phyloP scores from a whole-genome alignment of 352 stramenopile species.

The Phytophthora europaea region DNA sequence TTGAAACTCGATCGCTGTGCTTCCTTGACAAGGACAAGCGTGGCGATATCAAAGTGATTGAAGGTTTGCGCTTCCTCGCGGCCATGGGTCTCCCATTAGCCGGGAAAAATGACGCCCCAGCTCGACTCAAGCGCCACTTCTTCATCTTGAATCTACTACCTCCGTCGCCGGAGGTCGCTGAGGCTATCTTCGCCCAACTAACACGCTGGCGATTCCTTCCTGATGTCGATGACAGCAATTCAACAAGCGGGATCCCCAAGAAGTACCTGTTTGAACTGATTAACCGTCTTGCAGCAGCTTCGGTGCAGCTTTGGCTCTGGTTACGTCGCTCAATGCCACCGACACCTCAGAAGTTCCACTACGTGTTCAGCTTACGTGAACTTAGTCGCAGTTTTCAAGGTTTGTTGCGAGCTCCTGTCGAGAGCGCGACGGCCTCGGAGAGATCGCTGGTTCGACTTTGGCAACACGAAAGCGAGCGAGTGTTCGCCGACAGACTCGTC shows the following conservation, averaged over 20 bases:
- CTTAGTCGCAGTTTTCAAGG: conserved; percentile 85
- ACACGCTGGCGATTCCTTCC: conserved; percentile 60
- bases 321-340: conserved; percentile 74
- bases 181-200: conserved; percentile 91
- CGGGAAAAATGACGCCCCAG: conserved; percentile 89
- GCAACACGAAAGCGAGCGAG: conserved; percentile 87
- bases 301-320: conserved; percentile 78
- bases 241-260: conserved; percentile 21
- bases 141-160: conserved; percentile 89
- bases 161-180: conserved; percentile 78
- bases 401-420: conserved; percentile 66
- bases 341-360: conserved; percentile 86
- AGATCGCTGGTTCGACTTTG: conserved; percentile 75
- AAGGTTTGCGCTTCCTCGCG: conserved; percentile 74
- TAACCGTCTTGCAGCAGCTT: conserved; percentile 51
- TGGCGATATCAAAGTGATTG: conserved; percentile 81
- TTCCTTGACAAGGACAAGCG: conserved; percentile 90
- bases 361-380: conserved; percentile 85
- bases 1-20: conserved; percentile 74
- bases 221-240: conserved; percentile 22
- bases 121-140: conserved; percentile 92
- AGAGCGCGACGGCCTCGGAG: conserved; percentile 56
- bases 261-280: conserved; percentile 62
- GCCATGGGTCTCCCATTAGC: conserved; percentile 69
- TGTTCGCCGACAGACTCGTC: conserved; percentile 85